Percentiles rank a stretch among this genome's conserved stretches.
phyloP scores from a whole-genome alignment of 169 alveolate species.

The Theileria annulata region DNA sequence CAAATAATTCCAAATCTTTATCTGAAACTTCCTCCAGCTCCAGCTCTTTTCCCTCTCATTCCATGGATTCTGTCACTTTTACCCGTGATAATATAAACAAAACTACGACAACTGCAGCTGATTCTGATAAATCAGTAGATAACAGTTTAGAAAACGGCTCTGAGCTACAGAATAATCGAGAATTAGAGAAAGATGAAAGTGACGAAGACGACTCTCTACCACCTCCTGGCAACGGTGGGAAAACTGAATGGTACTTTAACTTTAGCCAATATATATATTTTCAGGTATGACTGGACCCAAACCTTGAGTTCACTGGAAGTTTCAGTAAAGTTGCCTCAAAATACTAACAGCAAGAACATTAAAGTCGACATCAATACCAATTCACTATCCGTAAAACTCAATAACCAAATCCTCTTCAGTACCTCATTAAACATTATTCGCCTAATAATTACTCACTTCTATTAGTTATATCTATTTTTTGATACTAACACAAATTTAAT shows the following conservation, averaged over 20 bases:
- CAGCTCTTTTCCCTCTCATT: neutral
- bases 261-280: neutral
- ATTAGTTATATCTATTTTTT: neutral
- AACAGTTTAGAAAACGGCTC: neutral
- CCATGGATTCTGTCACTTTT: neutral
- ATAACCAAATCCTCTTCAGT: conserved; percentile 72
- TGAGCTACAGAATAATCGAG: neutral
- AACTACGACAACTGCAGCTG: neutral
- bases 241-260: conserved; percentile 53
- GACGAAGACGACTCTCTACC: conserved; percentile 45
- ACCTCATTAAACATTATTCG: neutral
- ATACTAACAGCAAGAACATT: conserved; percentile 63
- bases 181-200: neutral
- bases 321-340: conserved; percentile 55
- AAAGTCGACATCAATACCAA: conserved; percentile 69
- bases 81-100: neutral
- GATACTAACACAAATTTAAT: neutral
- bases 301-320: conserved; percentile 81
- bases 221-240: conserved; percentile 78
- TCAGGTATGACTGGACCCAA: conserved; percentile 91
- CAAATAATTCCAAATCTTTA: neutral
- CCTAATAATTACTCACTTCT: neutral
- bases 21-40: neutral
- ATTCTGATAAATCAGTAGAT: neutral
- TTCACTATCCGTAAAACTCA: conserved; percentile 73